Conservation (phyloP, 2,329 filamentous ascomycete genomes). For the Leptographium galeiforme region DNA sequence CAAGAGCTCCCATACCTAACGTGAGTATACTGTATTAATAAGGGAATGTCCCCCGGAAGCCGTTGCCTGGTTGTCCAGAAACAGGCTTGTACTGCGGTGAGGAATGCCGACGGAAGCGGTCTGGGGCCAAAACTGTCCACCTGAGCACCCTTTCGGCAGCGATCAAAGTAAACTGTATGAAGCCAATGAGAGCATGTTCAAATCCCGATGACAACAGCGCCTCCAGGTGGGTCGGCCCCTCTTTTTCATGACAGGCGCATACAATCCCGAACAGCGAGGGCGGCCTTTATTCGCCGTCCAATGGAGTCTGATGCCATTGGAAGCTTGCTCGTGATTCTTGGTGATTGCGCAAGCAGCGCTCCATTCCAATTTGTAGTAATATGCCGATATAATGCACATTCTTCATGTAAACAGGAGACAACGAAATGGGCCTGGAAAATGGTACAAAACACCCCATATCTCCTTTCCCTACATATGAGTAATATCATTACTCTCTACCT, state of each 20-base stretch:
- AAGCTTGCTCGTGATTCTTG: no score
- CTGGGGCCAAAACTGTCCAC: not conserved
- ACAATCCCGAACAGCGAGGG: conserved; percentile 3
- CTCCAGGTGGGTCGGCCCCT: not conserved
- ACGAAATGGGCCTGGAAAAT: no score
- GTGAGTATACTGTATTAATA: not conserved
- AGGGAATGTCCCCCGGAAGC: not conserved
- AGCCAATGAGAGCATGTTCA: conserved; percentile 3
- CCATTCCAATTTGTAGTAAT: no score
- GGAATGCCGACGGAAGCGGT: not conserved
- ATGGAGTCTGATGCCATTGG: not conserved
- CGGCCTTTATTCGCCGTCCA: not conserved
- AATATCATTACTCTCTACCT: no score
- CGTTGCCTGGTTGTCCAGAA: not conserved
- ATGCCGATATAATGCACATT: no score
- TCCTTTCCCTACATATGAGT: no score
- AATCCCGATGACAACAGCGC: conserved; percentile 4
- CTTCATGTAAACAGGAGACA: no score
- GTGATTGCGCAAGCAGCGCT: no score
- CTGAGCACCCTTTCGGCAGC: not conserved
- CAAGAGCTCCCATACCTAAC: conserved; percentile 1
- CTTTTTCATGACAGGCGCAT: not conserved
- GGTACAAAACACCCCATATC: no score
- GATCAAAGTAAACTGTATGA: not conserved
- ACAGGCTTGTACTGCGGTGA: not conserved